A percentile compares a stretch with the other conserved stretches of the same genome.
These are phyloP conservation scores for Lactarius vividus DNA, from an alignment of 768 basidiomycete genomes.

Conservation along the genomic window DNA sequence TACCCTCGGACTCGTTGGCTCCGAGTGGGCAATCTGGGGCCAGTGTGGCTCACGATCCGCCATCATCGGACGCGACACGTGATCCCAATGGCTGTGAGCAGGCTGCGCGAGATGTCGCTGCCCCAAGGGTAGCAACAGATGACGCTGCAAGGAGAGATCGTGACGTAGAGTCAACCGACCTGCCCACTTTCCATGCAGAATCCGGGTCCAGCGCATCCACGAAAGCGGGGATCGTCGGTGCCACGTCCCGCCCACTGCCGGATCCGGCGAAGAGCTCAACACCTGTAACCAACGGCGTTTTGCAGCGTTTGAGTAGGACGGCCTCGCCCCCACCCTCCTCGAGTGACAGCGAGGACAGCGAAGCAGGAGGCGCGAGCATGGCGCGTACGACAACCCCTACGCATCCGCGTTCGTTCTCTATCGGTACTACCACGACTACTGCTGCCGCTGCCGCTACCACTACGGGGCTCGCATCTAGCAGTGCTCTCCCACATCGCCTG, in stretches of 20 bases:
- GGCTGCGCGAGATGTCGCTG: not conserved
- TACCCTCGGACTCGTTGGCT: not conserved
- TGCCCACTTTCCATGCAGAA: not conserved
- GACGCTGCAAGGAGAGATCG: not conserved
- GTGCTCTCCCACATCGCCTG: slow-evolving; percentile 15
- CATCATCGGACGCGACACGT: not conserved
- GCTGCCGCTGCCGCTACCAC: not conserved
- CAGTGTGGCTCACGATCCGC: not conserved
- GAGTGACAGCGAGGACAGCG: slow-evolving; percentile 25
- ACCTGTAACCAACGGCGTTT: not conserved
- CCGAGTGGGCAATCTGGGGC: not conserved
- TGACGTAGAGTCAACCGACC: not conserved
- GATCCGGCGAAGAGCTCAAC: slow-evolving; percentile 7
- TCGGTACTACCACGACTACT: not conserved
- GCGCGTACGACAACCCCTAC: slow-evolving; percentile 19
- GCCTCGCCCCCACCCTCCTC: slow-evolving; percentile 19
- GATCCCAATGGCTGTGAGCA: not conserved
- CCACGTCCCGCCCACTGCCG: not conserved
- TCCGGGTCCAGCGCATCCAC: slow-evolving; percentile 2
- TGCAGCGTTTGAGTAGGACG: slow-evolving; percentile 15
- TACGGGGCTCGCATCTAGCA: slow-evolving; percentile 1
- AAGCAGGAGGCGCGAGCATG: slow-evolving; percentile 2
- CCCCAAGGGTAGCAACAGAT: not conserved
- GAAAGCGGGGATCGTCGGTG: not conserved
- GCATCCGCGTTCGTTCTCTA: slow-evolving; percentile 25